phyloP scores from a whole-genome alignment of 2,329 filamentous ascomycete genomes.

The Neonectria faginata region DNA sequence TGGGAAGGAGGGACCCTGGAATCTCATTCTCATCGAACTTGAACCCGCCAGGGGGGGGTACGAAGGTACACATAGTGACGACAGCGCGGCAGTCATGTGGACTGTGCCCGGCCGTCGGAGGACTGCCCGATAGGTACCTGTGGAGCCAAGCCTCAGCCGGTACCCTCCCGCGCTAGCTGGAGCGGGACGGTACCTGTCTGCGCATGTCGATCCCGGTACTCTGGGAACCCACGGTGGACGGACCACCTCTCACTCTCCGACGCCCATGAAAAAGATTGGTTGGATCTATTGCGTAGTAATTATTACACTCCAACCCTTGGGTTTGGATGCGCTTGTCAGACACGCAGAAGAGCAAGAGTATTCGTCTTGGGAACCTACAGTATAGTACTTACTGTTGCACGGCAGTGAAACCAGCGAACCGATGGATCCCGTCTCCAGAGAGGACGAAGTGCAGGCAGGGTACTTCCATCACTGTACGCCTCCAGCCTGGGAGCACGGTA shows the following conservation, averaged over 20 bases:
- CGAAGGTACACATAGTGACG: constrained; percentile 37
- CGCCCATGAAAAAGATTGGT: too few relatives aligned
- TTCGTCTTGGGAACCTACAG: neutral
- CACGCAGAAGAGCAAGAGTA: neutral
- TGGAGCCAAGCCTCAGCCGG: constrained; percentile 5
- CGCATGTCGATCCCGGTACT: constrained; percentile 18
- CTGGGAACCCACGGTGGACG: neutral
- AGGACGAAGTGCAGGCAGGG: too few relatives aligned
- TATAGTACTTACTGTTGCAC: neutral
- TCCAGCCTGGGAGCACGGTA: neutral
- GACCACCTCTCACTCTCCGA: neutral
- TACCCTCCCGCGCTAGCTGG: constrained; percentile 3
- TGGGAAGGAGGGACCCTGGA: constrained; percentile 21
- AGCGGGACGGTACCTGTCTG: constrained; percentile 11
- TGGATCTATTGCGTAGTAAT: too few relatives aligned
- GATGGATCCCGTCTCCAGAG: neutral
- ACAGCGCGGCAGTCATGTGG: constrained; percentile 41
- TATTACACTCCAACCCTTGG: too few relatives aligned
- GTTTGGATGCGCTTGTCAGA: neutral
- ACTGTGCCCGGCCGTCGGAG: neutral
- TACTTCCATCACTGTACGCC: neutral
- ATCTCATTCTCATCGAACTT: neutral
- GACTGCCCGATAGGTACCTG: constrained; percentile 11
- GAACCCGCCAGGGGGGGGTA: neutral
- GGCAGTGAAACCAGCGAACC: constrained; percentile 8